Conservation (phyloP, 768 basidiomycete species). For the Termitomyces eurrhizus region DNA sequence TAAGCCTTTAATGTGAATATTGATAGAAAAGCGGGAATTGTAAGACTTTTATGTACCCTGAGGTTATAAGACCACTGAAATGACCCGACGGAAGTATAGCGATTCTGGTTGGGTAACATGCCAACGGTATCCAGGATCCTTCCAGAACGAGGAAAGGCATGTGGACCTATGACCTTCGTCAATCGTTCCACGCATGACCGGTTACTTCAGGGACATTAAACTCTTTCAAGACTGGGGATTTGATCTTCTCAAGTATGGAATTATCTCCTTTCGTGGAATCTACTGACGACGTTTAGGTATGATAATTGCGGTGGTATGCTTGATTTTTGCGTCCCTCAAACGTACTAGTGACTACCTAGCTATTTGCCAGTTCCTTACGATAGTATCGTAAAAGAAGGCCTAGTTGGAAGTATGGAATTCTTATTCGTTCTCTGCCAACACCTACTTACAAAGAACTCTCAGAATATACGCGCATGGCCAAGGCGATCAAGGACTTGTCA, state of each 20-base stretch:
- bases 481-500: constrained; percentile 50
- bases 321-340: neutral
- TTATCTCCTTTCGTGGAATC: neutral
- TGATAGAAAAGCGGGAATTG: constrained; percentile 40
- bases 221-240: constrained; percentile 66
- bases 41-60: constrained; percentile 17
- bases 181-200: neutral
- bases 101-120: constrained; percentile 70
- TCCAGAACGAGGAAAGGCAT: constrained; percentile 42
- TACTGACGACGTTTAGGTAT: constrained; percentile 27
- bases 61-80: too few relatives aligned
- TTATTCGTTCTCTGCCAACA: neutral
- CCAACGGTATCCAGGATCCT: constrained; percentile 62
- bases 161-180: neutral
- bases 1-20: neutral
- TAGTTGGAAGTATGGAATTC: constrained; percentile 41
- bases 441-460: neutral
- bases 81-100: constrained; percentile 36
- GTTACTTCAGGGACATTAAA: constrained; percentile 41
- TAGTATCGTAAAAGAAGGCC: constrained; percentile 50
- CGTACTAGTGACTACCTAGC: neutral
- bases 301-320: constrained; percentile 51
- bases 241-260: constrained; percentile 58
- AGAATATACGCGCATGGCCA: constrained; percentile 55
- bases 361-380: constrained; percentile 48